phyloP scores from a whole-genome alignment of 2,329 filamentous ascomycete genomes.

The Diaporthe humulicola region DNA sequence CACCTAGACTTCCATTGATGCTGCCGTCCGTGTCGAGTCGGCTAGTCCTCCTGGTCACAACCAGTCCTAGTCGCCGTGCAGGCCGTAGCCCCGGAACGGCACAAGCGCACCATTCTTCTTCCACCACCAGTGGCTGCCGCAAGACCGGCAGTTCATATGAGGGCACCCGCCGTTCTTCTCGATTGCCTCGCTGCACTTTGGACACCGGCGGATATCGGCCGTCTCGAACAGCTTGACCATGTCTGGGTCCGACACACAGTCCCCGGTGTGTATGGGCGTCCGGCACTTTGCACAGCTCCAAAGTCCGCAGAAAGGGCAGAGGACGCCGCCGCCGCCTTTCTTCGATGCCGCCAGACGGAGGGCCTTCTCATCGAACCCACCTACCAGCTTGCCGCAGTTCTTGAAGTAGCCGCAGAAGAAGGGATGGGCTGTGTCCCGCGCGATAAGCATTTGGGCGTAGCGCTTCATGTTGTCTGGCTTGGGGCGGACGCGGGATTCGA shows the following conservation, averaged over 20 bases:
- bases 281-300: conserved; percentile 27
- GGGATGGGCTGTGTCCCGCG: conserved; percentile 11
- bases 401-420: conserved; percentile 23
- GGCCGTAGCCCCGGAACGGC: not conserved
- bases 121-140: conserved; percentile 21
- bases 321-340: conserved; percentile 11
- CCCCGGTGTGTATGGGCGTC: conserved; percentile 14
- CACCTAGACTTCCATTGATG: not conserved
- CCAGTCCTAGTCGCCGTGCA: conserved; percentile 16
- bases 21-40: not conserved
- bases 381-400: conserved; percentile 9
- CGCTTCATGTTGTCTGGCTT: not conserved
- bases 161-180: conserved; percentile 28
- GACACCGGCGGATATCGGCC: conserved; percentile 21
- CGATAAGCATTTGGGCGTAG: not conserved
- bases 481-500: not conserved
- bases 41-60: not conserved
- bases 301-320: conserved; percentile 1
- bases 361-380: conserved; percentile 5
- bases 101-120: conserved; percentile 12
- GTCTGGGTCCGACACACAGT: conserved; percentile 12
- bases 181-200: conserved; percentile 19
- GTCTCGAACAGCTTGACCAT: conserved; percentile 16
- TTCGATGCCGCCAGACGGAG: conserved; percentile 10
- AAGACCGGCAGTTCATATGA: conserved; percentile 7